Base-by-base conservation (phyloP, 257 asterid species). In the Ilex asprella region DNA sequence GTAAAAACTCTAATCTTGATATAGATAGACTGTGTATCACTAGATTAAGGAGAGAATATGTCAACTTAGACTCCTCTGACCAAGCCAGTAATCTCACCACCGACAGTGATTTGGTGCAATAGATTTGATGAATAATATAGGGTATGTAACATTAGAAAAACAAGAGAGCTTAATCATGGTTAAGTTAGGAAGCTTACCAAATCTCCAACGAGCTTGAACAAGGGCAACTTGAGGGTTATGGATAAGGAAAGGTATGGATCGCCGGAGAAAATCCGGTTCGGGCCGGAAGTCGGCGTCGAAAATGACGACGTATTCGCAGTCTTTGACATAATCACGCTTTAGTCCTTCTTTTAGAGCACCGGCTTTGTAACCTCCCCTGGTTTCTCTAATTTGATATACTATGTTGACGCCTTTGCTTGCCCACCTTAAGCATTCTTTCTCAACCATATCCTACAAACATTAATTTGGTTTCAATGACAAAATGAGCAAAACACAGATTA, bases 141-240 rank as follows among this genome's bases (percentile, higher is more conserved):
- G 0, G 27, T 21, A 21, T 21, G 27, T 21, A 21, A 21, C 27
- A 21, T 21, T 21, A 21, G 27, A 21, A 21, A 21, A 21, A 21
- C 27, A 21, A 21, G 27, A 21, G 27, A 21, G 8, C 2, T 4
- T 35, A 35, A 35, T 35, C 8, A 35, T 3, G 5, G 41, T 35
- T 35, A 35, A 35, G 44, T 29, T 3, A 31, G 12, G 29, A 56
- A 12, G 27, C 2, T 50, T 66, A 75, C 84, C 81, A 53, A 79
- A 79, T 47, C 70, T 72, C 84, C 81, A 79, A 29, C 79, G 84
- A 41, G 79, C 73, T 64, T 79, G 84, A 39, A 79, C 76, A 6
- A 79, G 76, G 54, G 66, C 76, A 2, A 79, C 39, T 21, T 72
- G 63, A 43, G 70, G 72, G 15, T 79, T 79, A 66, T 79, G 73